A percentile compares a stretch with the other conserved stretches of the same genome.
phyloP scores from a whole-genome alignment of 192 early-diverging fungal species.

The Lunasporangiospora selenospora region DNA sequence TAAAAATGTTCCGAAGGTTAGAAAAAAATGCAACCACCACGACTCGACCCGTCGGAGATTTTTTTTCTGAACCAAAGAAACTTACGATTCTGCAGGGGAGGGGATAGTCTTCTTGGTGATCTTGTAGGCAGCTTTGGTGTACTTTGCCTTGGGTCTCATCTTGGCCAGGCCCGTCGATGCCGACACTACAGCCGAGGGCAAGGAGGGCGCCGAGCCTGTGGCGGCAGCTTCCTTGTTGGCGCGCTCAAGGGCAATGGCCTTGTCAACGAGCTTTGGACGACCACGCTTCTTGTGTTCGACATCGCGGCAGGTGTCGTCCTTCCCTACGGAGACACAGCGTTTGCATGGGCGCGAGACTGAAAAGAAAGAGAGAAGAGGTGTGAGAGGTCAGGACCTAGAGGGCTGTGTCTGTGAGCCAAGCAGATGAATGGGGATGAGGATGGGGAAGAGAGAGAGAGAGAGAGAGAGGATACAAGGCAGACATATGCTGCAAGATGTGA shows the following conservation, averaged over 20 bases:
- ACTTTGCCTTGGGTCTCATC: constrained; percentile 29
- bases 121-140: constrained; percentile 41
- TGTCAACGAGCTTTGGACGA: constrained; percentile 77
- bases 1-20: no score
- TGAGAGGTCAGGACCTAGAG: not conserved
- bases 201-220: constrained; percentile 25
- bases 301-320: constrained; percentile 83
- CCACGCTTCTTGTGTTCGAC: constrained; percentile 90
- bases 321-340: constrained; percentile 75
- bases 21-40: no score
- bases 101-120: constrained; percentile 20
- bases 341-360: constrained; percentile 78
- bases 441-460: not conserved
- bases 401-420: not conserved
- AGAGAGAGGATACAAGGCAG: no score
- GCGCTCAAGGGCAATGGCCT: constrained; percentile 43
- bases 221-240: constrained; percentile 20
- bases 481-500: no score
- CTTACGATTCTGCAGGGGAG: constrained; percentile 17
- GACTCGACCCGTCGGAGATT: no score
- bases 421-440: not conserved
- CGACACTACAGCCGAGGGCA: constrained; percentile 12
- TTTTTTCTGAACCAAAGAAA: not conserved
- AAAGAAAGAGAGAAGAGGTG: not conserved
- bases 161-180: constrained; percentile 4